Percentiles rank a stretch among this genome's conserved stretches.
phyloP scores from a whole-genome alignment of 208 protist species.

The Leishmania mexicana region DNA sequence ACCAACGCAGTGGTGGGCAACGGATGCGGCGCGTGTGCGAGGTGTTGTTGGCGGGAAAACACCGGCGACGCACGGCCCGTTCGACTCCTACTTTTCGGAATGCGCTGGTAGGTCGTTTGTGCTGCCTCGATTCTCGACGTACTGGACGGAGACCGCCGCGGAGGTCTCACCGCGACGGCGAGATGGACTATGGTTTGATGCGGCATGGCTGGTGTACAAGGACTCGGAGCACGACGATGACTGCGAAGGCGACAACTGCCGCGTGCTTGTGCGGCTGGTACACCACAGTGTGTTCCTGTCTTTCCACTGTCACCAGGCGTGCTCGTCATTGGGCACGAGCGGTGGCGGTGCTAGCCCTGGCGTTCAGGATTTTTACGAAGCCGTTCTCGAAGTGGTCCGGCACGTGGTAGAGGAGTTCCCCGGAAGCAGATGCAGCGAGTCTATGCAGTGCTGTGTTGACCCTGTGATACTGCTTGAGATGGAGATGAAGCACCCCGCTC shows the following conservation, averaged over 20 bases:
- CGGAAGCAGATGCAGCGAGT: constrained; percentile 64
- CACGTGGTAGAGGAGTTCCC: constrained; percentile 67
- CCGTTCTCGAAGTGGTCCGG: constrained; percentile 54
- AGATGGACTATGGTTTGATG: constrained; percentile 30
- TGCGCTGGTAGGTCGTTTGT: constrained; percentile 7
- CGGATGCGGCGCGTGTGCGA: neutral
- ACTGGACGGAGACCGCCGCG: neutral
- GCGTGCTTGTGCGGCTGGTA: constrained; percentile 75
- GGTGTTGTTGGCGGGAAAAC: neutral
- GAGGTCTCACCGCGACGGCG: constrained; percentile 7
- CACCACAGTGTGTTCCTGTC: constrained; percentile 79
- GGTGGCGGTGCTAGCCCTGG: constrained; percentile 7
- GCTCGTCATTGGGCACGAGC: constrained; percentile 1
- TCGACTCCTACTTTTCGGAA: constrained; percentile 11
- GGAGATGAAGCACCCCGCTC: constrained; percentile 22
- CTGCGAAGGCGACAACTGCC: constrained; percentile 20
- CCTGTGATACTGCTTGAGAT: constrained; percentile 17
- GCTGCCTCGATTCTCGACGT: constrained; percentile 14
- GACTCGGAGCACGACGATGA: neutral
- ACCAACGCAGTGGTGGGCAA: constrained; percentile 2
- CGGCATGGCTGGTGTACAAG: constrained; percentile 29
- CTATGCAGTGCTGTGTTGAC: constrained; percentile 50
- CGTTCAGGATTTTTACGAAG: constrained; percentile 61
- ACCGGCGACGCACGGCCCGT: neutral
- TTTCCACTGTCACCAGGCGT: constrained; percentile 61